phyloP scores from a whole-genome alignment of 176 grass and related monocot species.

The Triticum turgidum region DNA sequence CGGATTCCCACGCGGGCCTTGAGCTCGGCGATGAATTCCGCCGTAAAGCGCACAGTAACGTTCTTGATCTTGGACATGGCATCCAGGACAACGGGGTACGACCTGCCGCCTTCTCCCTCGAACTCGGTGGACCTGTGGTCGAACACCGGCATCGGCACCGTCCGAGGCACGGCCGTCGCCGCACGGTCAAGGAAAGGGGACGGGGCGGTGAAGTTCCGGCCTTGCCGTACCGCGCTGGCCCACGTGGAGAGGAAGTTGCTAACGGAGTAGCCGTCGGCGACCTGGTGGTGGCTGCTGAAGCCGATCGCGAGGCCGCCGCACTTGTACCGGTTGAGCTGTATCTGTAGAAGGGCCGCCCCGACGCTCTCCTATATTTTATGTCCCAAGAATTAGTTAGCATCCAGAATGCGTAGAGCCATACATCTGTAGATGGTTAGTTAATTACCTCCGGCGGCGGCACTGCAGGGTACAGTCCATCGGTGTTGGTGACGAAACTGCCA shows the following conservation, averaged over 20 bases:
- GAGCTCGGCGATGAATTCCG: background rate
- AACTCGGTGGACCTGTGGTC: background rate
- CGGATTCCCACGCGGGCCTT: background rate
- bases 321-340: too few species aligned
- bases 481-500: background rate
- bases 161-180: background rate
- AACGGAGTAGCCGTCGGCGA: too few species aligned
- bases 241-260: too few species aligned
- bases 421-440: too few species aligned
- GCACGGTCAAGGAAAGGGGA: background rate
- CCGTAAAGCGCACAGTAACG: background rate
- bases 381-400: too few species aligned
- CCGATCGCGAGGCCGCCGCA: too few species aligned
- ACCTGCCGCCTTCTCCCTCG: background rate
- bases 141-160: background rate
- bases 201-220: background rate
- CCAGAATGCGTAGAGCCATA: too few species aligned
- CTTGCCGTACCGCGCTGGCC: background rate
- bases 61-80: background rate
- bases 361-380: background rate
- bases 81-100: background rate
- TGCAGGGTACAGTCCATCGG: conserved; percentile 13
- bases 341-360: background rate
- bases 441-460: background rate
- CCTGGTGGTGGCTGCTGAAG: too few species aligned